A percentile compares a stretch with the other conserved stretches of the same genome.
Conservation (phyloP, 2,329 filamentous ascomycete species). For the Phaeosphaeriaceae sp. region DNA sequence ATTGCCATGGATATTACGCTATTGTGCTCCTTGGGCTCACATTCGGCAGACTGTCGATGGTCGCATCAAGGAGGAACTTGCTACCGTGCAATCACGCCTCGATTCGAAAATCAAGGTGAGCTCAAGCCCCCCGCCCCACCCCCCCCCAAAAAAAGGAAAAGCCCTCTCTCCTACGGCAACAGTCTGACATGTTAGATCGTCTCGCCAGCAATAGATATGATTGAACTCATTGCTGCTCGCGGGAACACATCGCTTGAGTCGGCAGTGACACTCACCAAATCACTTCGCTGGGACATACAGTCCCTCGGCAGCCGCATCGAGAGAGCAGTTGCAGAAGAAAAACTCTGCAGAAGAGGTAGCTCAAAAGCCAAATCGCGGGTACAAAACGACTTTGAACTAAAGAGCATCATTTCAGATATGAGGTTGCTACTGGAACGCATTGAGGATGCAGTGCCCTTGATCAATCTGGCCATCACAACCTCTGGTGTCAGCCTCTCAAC, state of each 20-base stretch:
- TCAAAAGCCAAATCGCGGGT: constrained; percentile 58
- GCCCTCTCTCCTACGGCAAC: too few species aligned
- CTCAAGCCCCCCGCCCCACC: too few species aligned
- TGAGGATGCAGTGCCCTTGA: constrained; percentile 87
- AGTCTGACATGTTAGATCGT: constrained; percentile 66
- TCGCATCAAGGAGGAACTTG: constrained; percentile 73
- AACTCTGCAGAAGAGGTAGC: constrained; percentile 55
- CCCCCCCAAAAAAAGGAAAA: too few species aligned
- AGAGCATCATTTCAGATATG: constrained; percentile 75
- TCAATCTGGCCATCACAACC: constrained; percentile 92
- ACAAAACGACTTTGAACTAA: constrained; percentile 68
- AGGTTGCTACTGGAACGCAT: constrained; percentile 77
- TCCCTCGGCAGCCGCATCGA: constrained; percentile 77
- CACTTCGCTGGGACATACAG: constrained; percentile 83
- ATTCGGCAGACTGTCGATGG: constrained; percentile 64
- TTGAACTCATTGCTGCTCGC: constrained; percentile 81
- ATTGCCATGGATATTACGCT: not conserved
- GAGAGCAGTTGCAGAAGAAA: constrained; percentile 69
- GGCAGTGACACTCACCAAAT: constrained; percentile 81
- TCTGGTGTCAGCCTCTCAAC: constrained; percentile 88
- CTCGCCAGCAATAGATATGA: constrained; percentile 88
- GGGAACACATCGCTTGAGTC: constrained; percentile 85
- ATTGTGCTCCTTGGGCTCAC: not conserved
- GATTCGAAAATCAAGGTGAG: constrained; percentile 83
- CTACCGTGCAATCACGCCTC: constrained; percentile 72